Percentiles rank a stretch among this genome's conserved stretches.
These are phyloP conservation scores for Septoria linicola DNA, from an alignment of 2,329 filamentous ascomycete genomes.

Conservation along the genomic window DNA sequence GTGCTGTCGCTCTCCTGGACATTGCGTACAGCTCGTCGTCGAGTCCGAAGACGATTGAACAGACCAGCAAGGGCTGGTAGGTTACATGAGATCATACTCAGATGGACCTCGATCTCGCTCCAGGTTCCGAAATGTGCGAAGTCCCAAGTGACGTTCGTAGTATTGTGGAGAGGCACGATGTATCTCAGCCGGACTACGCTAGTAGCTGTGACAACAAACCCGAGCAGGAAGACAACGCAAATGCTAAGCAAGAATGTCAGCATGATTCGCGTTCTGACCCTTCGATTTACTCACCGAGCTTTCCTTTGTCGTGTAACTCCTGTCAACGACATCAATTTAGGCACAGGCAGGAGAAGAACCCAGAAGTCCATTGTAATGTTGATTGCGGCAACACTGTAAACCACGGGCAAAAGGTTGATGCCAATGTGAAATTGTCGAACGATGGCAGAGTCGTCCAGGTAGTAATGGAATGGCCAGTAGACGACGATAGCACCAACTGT, in stretches of 20 bases:
- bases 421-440: constrained; percentile 4
- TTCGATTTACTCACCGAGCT: constrained; percentile 4
- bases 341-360: constrained; percentile 20
- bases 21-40: neutral
- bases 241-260: constrained; percentile 13
- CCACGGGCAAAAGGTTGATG: constrained; percentile 10
- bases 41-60: constrained; percentile 11
- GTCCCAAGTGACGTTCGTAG: constrained; percentile 19
- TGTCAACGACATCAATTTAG: constrained; percentile 15
- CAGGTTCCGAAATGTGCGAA: constrained; percentile 16
- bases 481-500: constrained; percentile 7
- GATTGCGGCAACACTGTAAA: constrained; percentile 11
- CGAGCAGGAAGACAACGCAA: constrained; percentile 16
- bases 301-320: constrained; percentile 13
- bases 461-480: constrained; percentile 17
- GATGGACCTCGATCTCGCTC: constrained; percentile 16
- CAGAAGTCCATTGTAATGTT: constrained; percentile 18
- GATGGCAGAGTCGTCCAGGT: constrained; percentile 13
- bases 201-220: constrained; percentile 19
- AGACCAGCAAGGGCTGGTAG: constrained; percentile 19
- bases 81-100: constrained; percentile 18
- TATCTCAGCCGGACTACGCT: constrained; percentile 18
- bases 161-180: constrained; percentile 16
- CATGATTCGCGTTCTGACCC: too few relatives aligned
- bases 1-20: neutral